phyloP scores from a whole-genome alignment of 1,284 basidiomycete genomes.

The Apiotrichum veenhuisii region DNA sequence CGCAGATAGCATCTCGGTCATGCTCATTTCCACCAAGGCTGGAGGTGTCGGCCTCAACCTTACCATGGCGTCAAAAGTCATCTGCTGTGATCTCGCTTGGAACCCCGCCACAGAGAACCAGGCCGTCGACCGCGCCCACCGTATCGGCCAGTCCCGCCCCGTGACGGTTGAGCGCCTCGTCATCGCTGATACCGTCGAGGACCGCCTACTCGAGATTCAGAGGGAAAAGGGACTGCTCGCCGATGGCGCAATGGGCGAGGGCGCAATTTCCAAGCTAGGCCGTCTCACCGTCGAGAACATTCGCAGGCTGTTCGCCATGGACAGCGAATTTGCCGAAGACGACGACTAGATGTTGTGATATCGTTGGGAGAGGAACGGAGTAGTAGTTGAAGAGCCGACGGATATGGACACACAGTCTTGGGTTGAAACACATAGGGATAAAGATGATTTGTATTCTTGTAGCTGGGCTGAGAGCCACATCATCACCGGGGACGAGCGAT shows the following conservation, averaged over 20 bases:
- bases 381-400: no score
- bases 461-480: no score
- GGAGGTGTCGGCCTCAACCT: conserved; percentile 45
- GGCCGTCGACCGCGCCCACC: conserved; percentile 59
- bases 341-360: background rate
- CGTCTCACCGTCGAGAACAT: conserved; percentile 16
- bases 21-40: conserved; percentile 49
- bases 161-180: conserved; percentile 81
- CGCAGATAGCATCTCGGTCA: conserved; percentile 31
- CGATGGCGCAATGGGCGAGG: conserved; percentile 50
- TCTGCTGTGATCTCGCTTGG: conserved; percentile 32
- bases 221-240: conserved; percentile 43
- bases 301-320: conserved; percentile 17
- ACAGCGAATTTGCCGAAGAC: background rate
- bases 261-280: conserved; percentile 21
- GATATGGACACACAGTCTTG: no score
- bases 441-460: no score
- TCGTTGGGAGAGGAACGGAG: no score
- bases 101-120: conserved; percentile 46
- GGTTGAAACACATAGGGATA: no score
- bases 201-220: conserved; percentile 24
- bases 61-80: conserved; percentile 40
- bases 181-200: conserved; percentile 46
- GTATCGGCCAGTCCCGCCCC: conserved; percentile 83
- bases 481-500: no score